A percentile compares a stretch with the other conserved stretches of the same genome.
These are phyloP conservation scores for Alloteropsis angusta DNA, from an alignment of 202 grass and related monocot genomes.

Conservation along the genomic window DNA sequence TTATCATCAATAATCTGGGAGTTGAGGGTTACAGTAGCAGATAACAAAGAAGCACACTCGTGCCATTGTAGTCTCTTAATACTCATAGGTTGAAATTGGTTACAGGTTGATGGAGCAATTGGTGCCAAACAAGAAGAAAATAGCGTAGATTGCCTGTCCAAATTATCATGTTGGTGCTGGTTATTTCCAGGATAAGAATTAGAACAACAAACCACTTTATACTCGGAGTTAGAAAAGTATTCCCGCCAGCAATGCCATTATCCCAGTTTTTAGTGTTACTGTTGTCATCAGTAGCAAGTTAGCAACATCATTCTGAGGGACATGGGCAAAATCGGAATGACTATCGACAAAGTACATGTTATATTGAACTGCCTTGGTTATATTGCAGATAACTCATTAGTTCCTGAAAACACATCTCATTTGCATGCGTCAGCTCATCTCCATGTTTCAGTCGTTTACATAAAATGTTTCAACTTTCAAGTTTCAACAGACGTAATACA, in stretches of 20 bases:
- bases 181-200: background rate
- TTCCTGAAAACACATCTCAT: background rate
- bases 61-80: background rate
- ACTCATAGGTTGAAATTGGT: background rate
- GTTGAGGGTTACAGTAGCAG: background rate
- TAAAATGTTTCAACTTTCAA: conserved; percentile 1
- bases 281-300: background rate
- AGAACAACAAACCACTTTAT: background rate
- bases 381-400: background rate
- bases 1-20: background rate
- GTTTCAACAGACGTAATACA: background rate
- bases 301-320: background rate
- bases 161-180: background rate
- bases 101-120: background rate
- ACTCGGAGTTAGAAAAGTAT: background rate
- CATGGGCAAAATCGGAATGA: background rate
- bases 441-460: background rate
- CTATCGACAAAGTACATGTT: background rate
- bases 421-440: background rate
- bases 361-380: background rate
- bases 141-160: background rate
- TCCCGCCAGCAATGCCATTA: background rate
- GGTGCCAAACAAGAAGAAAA: background rate
- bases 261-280: background rate
- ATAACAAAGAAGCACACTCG: background rate